Percentiles rank a stretch among this genome's conserved stretches.
Evolutionary conservation across 2,329 filamentous ascomycete species (phyloP).

Genomic region (Tympanopsis confertula): DNA sequence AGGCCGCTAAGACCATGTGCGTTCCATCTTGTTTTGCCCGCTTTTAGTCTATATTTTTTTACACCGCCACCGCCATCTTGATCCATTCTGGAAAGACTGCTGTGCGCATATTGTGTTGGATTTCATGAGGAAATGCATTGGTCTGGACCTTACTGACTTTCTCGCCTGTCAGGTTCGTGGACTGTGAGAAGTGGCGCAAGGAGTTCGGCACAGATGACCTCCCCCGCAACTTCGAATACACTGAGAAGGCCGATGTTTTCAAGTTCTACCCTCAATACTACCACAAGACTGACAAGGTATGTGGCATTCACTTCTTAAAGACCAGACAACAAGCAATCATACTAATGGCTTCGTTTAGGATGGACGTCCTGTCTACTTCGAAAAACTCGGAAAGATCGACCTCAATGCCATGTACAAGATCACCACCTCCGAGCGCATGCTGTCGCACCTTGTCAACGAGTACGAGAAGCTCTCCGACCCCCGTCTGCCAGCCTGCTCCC

Average conservation of each 20-base stretch:
- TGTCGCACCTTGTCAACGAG: slow-evolving; percentile 90
- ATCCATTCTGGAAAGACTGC: slow-evolving; percentile 1
- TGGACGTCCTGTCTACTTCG: slow-evolving; percentile 92
- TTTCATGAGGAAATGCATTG: too few relatives aligned
- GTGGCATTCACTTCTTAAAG: background rate
- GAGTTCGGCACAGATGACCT: slow-evolving; percentile 67
- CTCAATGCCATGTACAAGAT: slow-evolving; percentile 83
- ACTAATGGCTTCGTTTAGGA: slow-evolving; percentile 52
- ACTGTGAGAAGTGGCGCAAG: slow-evolving; percentile 83
- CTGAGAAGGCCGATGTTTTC: slow-evolving; percentile 72
- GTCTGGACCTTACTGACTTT: too few relatives aligned
- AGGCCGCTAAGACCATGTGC: slow-evolving; percentile 76
- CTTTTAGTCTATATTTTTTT: background rate
- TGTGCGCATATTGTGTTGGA: too few relatives aligned
- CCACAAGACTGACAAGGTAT: slow-evolving; percentile 83
- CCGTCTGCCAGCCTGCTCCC: slow-evolving; percentile 85
- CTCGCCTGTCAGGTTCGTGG: slow-evolving; percentile 74
- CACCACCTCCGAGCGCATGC: slow-evolving; percentile 84
- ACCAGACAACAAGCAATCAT: slow-evolving; percentile 3
- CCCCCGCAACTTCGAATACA: slow-evolving; percentile 72
- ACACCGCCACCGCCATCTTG: background rate
- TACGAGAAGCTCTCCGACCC: slow-evolving; percentile 95
- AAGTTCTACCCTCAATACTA: slow-evolving; percentile 98
- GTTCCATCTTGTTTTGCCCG: slow-evolving; percentile 16
- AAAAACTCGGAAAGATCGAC: slow-evolving; percentile 89